Base-by-base conservation (phyloP, 169 alveolate genomes). In the Sarcocystis neurona region DNA sequence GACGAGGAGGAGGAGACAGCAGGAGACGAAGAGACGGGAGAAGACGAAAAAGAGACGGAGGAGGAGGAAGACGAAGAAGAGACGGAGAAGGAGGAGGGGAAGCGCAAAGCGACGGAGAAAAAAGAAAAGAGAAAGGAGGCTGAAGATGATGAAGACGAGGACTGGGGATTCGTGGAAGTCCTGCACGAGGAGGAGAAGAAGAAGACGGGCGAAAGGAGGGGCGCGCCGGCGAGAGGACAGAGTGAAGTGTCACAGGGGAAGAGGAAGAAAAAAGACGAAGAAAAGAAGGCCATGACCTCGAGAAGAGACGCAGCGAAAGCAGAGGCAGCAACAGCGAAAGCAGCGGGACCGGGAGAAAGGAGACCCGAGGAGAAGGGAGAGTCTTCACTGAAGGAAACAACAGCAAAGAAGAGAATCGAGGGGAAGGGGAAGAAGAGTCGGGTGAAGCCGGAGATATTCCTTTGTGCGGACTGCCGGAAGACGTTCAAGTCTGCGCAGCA, bases 381-480 rank as follows among this genome's bases (percentile, higher is more conserved):
- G 50, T n/a, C 12, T 8, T 30, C 37, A 27, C 66, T 37, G 15
- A 32, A n/a, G 68, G n/a, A 37, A n/a, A 23, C 39, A 15, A 56
- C 27, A 37, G 74, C 43, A 74, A 79, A 32, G 74, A 46, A 37
- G 30, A 30, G 37, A 46, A 47, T 53, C 37, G 47, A 78, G 2
- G 30, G 43, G 60, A 85, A 84, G 84, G 72, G 44, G 48, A 75
- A 75, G 37, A 23, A 39, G 48, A 86, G 48, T 37, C 32, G 87
- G 10, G 88, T 34, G 39, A 75, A 58, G 34, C 74, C 66, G 30
- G 79, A 41, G 56, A 44, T 85, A 12, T 47, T 68, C 41, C 44
- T 72, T 6, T 92, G 94, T 75, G 87, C 75, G 32, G 87, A 41
- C 15, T 92, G 94, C 66, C 70, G 90, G 89, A 92, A 92, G 79